Evolutionary conservation across 2,329 filamentous ascomycete species (phyloP).

Genomic region (Verticillium klebahnii): DNA sequence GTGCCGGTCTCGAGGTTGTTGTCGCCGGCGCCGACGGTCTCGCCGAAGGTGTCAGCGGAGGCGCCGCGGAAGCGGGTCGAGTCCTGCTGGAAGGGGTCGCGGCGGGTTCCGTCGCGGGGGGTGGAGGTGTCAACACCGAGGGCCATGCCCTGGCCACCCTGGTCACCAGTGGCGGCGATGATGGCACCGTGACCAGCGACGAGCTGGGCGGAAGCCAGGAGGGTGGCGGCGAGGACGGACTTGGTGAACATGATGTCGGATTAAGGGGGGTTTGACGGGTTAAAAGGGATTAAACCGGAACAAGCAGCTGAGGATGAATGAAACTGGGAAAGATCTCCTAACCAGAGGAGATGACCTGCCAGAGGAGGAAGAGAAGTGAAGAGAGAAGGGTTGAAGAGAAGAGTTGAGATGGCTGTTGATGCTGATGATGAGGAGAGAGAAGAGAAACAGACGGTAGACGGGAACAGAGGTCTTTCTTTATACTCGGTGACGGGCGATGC

Average conservation of each 20-base stretch:
- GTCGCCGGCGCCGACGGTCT: conserved; percentile 52
- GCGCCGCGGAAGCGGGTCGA: conserved; percentile 56
- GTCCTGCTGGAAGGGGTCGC: conserved; percentile 60
- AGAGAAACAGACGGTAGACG: background rate
- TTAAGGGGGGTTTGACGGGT: background rate
- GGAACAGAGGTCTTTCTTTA: background rate
- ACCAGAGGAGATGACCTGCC: conserved; percentile 4
- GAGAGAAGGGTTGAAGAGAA: conserved; percentile 1
- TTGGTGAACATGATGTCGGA: conserved; percentile 16
- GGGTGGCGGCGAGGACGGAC: conserved; percentile 33
- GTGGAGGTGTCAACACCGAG: conserved; percentile 48
- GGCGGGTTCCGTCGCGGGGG: conserved; percentile 56
- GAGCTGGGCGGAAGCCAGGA: conserved; percentile 49
- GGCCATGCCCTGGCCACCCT: conserved; percentile 50
- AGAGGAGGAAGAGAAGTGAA: conserved; percentile 3
- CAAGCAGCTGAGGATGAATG: background rate
- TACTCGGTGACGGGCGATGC: background rate
- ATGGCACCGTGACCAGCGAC: conserved; percentile 59
- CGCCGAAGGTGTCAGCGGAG: conserved; percentile 47
- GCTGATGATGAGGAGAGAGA: conserved; percentile 5
- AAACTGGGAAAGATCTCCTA: conserved; percentile 3
- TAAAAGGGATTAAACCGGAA: background rate
- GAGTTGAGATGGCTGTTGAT: conserved; percentile 3
- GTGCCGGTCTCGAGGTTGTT: conserved; percentile 56
- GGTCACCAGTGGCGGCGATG: conserved; percentile 51